phyloP scores from a whole-genome alignment of 139 green algal genomes.

The Penium margaritaceum region DNA sequence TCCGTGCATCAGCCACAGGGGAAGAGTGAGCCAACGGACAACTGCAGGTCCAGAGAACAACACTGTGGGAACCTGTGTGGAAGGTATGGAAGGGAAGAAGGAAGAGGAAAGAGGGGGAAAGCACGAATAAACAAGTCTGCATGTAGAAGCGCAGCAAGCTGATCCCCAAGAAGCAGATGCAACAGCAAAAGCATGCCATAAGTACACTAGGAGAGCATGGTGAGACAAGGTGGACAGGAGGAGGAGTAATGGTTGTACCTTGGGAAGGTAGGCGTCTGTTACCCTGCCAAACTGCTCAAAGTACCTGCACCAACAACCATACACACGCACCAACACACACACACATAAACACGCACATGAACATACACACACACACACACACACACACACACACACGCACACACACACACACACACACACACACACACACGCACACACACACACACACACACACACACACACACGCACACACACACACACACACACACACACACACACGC shows the following conservation, averaged over 20 bases:
- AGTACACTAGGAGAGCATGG: too few relatives aligned
- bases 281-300: slow-evolving; percentile 49
- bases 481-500: slow-evolving; percentile 2
- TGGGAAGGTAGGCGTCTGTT: slow-evolving; percentile 55
- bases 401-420: slow-evolving; percentile 14
- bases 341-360: neutral
- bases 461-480: slow-evolving; percentile 4
- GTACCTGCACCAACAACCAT: slow-evolving; percentile 13
- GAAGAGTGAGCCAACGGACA: too few relatives aligned
- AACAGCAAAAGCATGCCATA: slow-evolving; percentile 35
- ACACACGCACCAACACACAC: neutral
- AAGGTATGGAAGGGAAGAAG: too few relatives aligned
- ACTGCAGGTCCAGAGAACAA: too few relatives aligned
- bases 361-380: neutral
- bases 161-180: slow-evolving; percentile 32
- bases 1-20: too few relatives aligned
- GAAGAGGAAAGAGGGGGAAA: neutral
- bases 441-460: slow-evolving; percentile 18
- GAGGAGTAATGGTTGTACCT: too few relatives aligned
- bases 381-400: slow-evolving; percentile 4
- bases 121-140: neutral
- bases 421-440: neutral
- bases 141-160: slow-evolving; percentile 39
- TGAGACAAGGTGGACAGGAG: too few relatives aligned
- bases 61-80: too few relatives aligned